A percentile compares a stretch with the other conserved stretches of the same genome.
phyloP scores from a whole-genome alignment of 2,329 filamentous ascomycete genomes.

The Botrytis pseudocinerea region DNA sequence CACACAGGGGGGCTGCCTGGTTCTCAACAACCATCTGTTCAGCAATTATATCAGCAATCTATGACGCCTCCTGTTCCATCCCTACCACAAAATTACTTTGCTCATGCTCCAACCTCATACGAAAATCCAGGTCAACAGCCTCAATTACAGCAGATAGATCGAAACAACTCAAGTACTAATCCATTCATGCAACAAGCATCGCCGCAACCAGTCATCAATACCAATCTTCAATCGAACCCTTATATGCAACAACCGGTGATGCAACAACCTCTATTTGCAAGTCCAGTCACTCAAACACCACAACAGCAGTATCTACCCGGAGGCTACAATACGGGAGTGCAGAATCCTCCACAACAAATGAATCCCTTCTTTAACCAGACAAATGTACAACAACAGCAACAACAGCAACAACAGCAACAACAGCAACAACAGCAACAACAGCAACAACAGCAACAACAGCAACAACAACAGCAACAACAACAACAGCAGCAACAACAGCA shows the following conservation, averaged over 20 bases:
- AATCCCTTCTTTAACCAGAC: slow-evolving; percentile 30
- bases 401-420: neutral
- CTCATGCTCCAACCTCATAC: slow-evolving; percentile 36
- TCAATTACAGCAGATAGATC: slow-evolving; percentile 29
- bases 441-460: neutral
- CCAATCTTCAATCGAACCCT: slow-evolving; percentile 42
- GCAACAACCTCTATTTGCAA: slow-evolving; percentile 33
- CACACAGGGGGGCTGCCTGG: slow-evolving; percentile 63
- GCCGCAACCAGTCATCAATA: slow-evolving; percentile 30
- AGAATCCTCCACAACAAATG: slow-evolving; percentile 29
- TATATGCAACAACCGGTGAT: slow-evolving; percentile 45
- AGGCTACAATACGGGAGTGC: slow-evolving; percentile 27
- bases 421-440: neutral
- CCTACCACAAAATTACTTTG: slow-evolving; percentile 39
- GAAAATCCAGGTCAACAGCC: slow-evolving; percentile 35
- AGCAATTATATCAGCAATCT: slow-evolving; percentile 42
- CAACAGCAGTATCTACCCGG: slow-evolving; percentile 41
- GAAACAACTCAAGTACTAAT: slow-evolving; percentile 33
- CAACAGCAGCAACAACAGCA: neutral
- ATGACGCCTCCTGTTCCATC: slow-evolving; percentile 40
- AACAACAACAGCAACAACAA: slow-evolving; percentile 4
- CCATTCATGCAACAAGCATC: slow-evolving; percentile 36
- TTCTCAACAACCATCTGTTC: slow-evolving; percentile 45
- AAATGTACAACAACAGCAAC: slow-evolving; percentile 15
- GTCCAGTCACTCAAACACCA: slow-evolving; percentile 39